Conservation (phyloP, 23 red algal genomes). For the Gracilaria domingensis region DNA sequence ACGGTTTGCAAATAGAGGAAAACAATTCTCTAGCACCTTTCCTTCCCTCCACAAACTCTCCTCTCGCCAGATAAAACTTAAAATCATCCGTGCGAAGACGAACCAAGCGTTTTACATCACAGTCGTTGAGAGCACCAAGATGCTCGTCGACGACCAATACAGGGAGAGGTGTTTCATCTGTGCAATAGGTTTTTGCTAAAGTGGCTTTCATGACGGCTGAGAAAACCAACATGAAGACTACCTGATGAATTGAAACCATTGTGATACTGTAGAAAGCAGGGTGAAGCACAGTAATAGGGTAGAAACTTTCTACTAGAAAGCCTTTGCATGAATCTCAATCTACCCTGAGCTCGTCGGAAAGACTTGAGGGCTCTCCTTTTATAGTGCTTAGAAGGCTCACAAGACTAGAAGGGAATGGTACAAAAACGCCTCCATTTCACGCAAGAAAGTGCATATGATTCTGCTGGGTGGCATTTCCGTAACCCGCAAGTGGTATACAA, state of each 20-base stretch:
- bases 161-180: slow-evolving; percentile 14
- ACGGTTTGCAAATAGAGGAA: background rate
- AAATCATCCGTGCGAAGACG: slow-evolving; percentile 23
- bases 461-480: no score
- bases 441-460: no score
- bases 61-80: slow-evolving; percentile 24
- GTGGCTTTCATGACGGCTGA: background rate
- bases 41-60: background rate
- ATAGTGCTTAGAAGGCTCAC: no score
- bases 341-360: no score
- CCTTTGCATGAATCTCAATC: no score
- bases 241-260: background rate
- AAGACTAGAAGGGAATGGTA: no score
- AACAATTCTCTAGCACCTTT: background rate
- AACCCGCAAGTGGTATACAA: no score
- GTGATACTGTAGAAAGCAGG: background rate
- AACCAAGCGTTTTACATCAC: slow-evolving; percentile 10
- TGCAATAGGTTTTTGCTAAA: background rate
- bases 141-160: slow-evolving; percentile 1
- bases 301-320: no score
- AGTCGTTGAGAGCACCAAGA: slow-evolving; percentile 18
- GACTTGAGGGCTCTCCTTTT: no score
- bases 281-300: no score
- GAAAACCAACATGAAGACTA: background rate
- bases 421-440: no score